phyloP scores from a whole-genome alignment of 139 green algal species.

The Micractinium conductrix region DNA sequence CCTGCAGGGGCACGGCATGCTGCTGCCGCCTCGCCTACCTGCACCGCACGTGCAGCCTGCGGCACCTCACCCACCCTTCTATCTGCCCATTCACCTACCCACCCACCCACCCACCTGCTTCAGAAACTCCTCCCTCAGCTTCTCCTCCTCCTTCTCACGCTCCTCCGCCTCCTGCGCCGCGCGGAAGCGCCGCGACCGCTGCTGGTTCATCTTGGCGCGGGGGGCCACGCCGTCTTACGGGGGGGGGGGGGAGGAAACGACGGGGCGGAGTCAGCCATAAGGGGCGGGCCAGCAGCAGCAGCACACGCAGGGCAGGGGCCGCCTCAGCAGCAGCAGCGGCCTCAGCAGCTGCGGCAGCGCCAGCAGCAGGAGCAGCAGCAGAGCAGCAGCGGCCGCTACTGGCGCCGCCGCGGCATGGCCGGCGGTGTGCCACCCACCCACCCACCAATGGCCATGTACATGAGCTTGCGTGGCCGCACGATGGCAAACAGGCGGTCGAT shows the following conservation, averaged over 20 bases:
- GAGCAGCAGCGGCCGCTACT: no score
- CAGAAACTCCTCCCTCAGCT: conserved; percentile 88
- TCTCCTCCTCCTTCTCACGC: conserved; percentile 86
- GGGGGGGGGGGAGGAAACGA: not conserved
- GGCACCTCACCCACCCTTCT: not conserved
- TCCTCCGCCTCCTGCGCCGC: conserved; percentile 91
- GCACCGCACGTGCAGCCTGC: not conserved
- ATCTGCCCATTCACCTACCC: not conserved
- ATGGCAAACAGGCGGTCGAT: conserved; percentile 98
- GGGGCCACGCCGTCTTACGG: conserved; percentile 93
- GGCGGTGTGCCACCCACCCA: not conserved
- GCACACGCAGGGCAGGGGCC: no score
- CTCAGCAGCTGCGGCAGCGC: not conserved
- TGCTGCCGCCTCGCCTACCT: not conserved
- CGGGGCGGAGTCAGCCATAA: not conserved
- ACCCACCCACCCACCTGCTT: conserved; percentile 60
- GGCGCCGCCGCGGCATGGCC: not conserved
- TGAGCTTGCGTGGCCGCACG: conserved; percentile 92
- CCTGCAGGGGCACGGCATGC: no score
- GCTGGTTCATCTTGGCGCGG: conserved; percentile 99
- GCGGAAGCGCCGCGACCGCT: conserved; percentile 95
- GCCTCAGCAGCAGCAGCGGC: not conserved
- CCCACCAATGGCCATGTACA: conserved; percentile 99
- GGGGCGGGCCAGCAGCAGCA: not conserved
- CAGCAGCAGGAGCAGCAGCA: not conserved